These are phyloP conservation scores for Schizophyllum commune DNA, from an alignment of 1,284 basidiomycete genomes.

Conservation along the genomic window DNA sequence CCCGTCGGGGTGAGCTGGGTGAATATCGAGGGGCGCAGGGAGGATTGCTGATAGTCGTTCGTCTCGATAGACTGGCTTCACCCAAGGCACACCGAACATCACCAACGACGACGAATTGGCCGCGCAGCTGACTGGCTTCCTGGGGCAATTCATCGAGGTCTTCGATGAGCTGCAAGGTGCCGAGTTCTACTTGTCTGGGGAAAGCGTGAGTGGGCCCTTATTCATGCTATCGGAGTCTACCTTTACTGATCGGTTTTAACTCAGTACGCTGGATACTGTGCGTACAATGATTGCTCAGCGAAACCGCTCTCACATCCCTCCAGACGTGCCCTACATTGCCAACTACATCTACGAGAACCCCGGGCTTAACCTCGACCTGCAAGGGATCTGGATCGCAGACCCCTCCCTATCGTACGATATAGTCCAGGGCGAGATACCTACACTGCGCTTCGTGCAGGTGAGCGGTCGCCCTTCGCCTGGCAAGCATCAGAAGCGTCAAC, in stretches of 20 bases:
- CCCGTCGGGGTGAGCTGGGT: conserved; percentile 45
- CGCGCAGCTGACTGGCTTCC: conserved; percentile 46
- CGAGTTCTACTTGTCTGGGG: conserved; percentile 53
- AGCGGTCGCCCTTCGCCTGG: conserved; percentile 36
- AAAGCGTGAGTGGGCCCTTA: conserved; percentile 63
- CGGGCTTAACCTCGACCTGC: conserved; percentile 44
- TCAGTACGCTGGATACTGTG: conserved; percentile 60
- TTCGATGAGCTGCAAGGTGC: conserved; percentile 60
- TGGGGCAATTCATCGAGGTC: conserved; percentile 60
- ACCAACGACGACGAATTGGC: conserved; percentile 57
- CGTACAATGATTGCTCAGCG: conserved; percentile 21
- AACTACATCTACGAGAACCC: conserved; percentile 62
- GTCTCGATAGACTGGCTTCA: conserved; percentile 56
- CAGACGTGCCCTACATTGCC: conserved; percentile 51
- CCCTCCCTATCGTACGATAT: conserved; percentile 37
- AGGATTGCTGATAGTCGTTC: neutral
- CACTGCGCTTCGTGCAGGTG: conserved; percentile 42
- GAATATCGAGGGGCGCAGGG: neutral
- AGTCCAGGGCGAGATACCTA: conserved; percentile 48
- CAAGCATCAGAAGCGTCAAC: conserved; percentile 33
- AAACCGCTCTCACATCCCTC: neutral
- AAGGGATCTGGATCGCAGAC: conserved; percentile 62
- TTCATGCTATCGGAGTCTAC: too few relatives aligned
- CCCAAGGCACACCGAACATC: conserved; percentile 58
- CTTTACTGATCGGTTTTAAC: too few relatives aligned